Conservation (phyloP, 1,284 basidiomycete genomes). For the Ustilago bromivora region DNA sequence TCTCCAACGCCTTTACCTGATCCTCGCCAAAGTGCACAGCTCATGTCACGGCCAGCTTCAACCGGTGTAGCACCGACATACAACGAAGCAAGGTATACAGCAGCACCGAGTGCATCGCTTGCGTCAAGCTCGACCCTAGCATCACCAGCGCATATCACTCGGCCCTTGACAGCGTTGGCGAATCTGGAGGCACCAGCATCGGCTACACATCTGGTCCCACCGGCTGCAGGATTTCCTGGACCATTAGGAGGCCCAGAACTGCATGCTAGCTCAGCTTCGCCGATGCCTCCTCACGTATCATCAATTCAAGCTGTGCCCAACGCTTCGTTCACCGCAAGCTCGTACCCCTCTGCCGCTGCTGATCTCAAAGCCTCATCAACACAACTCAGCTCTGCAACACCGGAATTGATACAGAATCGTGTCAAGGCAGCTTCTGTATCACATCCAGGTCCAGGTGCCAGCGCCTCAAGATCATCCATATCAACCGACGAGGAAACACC, state of each 20-base stretch:
- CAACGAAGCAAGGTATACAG: constrained; percentile 15
- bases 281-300: constrained; percentile 7
- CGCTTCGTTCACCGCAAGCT: constrained; percentile 1
- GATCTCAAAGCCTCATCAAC: constrained; percentile 22
- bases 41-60: constrained; percentile 33
- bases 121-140: neutral
- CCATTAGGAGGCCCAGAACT: constrained; percentile 1
- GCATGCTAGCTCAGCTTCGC: constrained; percentile 28
- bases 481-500: constrained; percentile 47
- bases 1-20: constrained; percentile 4
- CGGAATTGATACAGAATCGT: constrained; percentile 23
- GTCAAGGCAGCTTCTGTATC: neutral
- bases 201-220: constrained; percentile 20
- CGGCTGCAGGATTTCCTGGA: constrained; percentile 5
- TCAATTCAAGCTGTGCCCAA: neutral
- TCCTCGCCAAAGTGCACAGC: neutral
- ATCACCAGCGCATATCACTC: constrained; percentile 20
- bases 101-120: constrained; percentile 4
- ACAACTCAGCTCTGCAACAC: constrained; percentile 32
- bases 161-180: constrained; percentile 33
- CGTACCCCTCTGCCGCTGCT: constrained; percentile 4
- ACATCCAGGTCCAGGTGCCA: constrained; percentile 6
- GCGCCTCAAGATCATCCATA: constrained; percentile 24
- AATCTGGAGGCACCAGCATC: constrained; percentile 20
- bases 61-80: constrained; percentile 23